Base-by-base conservation (phyloP, 2,329 filamentous ascomycete genomes). In the Trichoderma breve region DNA sequence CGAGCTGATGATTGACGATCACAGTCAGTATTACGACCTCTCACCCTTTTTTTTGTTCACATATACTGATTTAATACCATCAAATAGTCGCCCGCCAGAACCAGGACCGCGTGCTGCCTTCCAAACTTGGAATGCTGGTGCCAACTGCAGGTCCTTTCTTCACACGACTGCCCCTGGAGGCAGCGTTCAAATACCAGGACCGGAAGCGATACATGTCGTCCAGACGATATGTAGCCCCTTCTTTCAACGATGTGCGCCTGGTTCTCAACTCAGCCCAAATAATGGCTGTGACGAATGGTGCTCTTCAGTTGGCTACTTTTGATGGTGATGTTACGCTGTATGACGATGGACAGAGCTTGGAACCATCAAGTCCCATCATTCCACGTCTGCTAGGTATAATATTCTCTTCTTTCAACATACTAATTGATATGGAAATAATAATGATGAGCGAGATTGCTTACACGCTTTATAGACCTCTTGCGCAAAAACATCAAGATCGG, bases 291-390 rank as follows among this genome's bases (percentile, higher is more conserved):
- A 92, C 94, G 18, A 89, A 89, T 28, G 91, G 92, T 26, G 87
- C 89, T 5, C 86, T 98, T 9, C 90, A 96, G 76, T 87, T 99
- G 4, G 91, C 97, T 69, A 99, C 96, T 0, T 99, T 99, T 80
- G 96, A 99, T 81, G 96, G 96, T 82, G 96, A 99, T 82, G 94
- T 99, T 65, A 99, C 96, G 1, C 87, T 99, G 26, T 99, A 99
- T 80, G 92, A 94, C 71, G 93, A 99, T 78, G 96, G 96, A 14
- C 87, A 94, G 77, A 93, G 90, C 74, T 86, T 99, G 9, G 90
- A 91, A 70, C 85, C 90, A 0, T 86, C 89, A 18, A 97, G 93
- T 79, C 92, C 94, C 0, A 90, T 97, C 18, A 94, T 98, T 68
- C 84, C 87, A 1, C 84, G 87, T 32, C 85, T 91, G 47, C 80